A percentile compares a stretch with the other conserved stretches of the same genome.
Evolutionary conservation across 2,329 filamentous ascomycete species (phyloP).

Genomic region (Botrytis paeoniae): DNA sequence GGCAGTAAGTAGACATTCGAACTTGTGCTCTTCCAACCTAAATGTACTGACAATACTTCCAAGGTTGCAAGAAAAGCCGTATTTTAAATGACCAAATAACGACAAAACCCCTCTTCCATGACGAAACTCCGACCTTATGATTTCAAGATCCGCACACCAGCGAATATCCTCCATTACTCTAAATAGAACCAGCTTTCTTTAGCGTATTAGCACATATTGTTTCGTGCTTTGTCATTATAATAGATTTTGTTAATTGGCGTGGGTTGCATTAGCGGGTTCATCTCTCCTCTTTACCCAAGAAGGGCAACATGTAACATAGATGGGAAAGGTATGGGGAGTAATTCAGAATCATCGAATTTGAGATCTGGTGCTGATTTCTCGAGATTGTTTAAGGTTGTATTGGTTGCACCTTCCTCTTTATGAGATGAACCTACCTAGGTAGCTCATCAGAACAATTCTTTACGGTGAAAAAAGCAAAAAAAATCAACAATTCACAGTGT

Average conservation of each 20-base stretch:
- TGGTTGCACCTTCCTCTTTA: slow-evolving; percentile 2
- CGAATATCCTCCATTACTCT: slow-evolving; percentile 12
- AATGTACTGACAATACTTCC: slow-evolving; percentile 25
- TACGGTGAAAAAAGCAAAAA: not conserved
- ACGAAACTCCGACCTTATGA: slow-evolving; percentile 14
- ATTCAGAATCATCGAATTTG: slow-evolving; percentile 24
- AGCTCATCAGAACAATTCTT: not conserved
- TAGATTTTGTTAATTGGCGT: slow-evolving; percentile 35
- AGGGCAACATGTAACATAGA: slow-evolving; percentile 38
- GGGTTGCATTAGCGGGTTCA: slow-evolving; percentile 39
- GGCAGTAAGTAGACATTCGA: slow-evolving; percentile 65
- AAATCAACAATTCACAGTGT: not conserved
- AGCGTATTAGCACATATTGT: slow-evolving; percentile 35
- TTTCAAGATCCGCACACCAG: slow-evolving; percentile 11
- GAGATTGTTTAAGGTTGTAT: not conserved
- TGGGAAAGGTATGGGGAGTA: slow-evolving; percentile 26
- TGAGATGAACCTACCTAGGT: not conserved
- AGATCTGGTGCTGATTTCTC: not conserved
- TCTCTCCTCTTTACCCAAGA: slow-evolving; percentile 37
- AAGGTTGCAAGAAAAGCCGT: slow-evolving; percentile 51
- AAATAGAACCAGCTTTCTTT: slow-evolving; percentile 22
- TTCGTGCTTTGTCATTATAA: slow-evolving; percentile 34
- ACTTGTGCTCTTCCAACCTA: not conserved
- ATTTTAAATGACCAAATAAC: slow-evolving; percentile 40
- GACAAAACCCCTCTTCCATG: not conserved